Percentiles rank a stretch among this genome's conserved stretches.
Evolutionary conservation across 192 early-diverging fungal species (phyloP).

Genomic region (Haplosporangium gracile): DNA sequence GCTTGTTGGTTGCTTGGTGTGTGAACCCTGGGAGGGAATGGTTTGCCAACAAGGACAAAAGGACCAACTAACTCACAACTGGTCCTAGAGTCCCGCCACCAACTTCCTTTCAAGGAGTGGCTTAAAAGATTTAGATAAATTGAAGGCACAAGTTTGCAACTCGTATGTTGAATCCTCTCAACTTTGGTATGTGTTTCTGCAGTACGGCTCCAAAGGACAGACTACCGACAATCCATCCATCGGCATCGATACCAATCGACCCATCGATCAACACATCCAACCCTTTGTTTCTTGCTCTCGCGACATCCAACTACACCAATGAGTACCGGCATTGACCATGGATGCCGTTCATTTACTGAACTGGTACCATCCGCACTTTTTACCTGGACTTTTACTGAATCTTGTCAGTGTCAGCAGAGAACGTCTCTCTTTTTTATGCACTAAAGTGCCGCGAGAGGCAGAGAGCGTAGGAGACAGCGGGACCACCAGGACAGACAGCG

Average conservation of each 20-base stretch:
- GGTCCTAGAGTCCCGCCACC: background rate
- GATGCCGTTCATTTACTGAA: background rate
- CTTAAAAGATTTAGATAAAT: conserved; percentile 25
- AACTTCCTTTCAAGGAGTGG: background rate
- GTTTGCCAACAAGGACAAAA: background rate
- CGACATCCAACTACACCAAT: background rate
- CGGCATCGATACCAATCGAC: background rate
- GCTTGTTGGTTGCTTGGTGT: background rate
- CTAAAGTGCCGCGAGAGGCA: too few relatives aligned
- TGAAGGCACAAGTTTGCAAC: conserved; percentile 29
- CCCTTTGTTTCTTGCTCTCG: background rate
- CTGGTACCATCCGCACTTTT: background rate
- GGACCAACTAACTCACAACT: background rate
- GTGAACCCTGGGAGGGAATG: background rate
- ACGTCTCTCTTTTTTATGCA: too few relatives aligned
- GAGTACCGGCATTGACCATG: background rate
- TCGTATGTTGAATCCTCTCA: conserved; percentile 52
- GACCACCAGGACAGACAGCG: too few relatives aligned
- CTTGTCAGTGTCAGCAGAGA: background rate
- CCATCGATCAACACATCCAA: conserved; percentile 16
- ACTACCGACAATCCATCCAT: conserved; percentile 33
- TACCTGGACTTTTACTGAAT: background rate
- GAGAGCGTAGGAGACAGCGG: too few relatives aligned
- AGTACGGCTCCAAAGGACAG: background rate
- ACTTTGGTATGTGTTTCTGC: conserved; percentile 54